A percentile compares a stretch with the other conserved stretches of the same genome.
Evolutionary conservation across 768 basidiomycete species (phyloP).

Genomic region (Roridomyces roridus): DNA sequence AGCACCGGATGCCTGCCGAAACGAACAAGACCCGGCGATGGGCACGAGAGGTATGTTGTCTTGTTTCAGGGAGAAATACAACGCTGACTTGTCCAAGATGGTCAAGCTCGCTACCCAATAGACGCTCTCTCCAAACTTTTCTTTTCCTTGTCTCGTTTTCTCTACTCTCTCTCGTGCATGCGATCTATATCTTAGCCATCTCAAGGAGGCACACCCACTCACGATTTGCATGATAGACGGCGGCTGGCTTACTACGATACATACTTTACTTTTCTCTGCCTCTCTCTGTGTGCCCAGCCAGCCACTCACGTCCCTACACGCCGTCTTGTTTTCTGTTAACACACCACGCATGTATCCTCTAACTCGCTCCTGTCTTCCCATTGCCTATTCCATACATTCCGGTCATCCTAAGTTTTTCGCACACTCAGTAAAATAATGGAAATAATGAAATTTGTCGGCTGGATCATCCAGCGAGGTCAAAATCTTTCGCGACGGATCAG

Average conservation of each 20-base stretch:
- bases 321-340: conserved; percentile 17
- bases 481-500: too few relatives aligned
- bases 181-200: conserved; percentile 48
- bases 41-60: conserved; percentile 81
- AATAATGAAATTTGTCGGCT: too few relatives aligned
- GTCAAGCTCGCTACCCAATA: conserved; percentile 82
- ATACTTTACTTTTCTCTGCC: conserved; percentile 14
- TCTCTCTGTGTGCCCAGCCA: conserved; percentile 24
- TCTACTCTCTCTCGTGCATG: conserved; percentile 50
- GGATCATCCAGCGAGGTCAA: too few relatives aligned
- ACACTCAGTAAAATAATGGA: conserved; percentile 10
- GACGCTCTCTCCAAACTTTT: conserved; percentile 35
- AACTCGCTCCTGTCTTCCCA: conserved; percentile 23
- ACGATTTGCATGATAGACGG: conserved; percentile 29
- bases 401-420: conserved; percentile 18
- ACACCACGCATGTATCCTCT: conserved; percentile 28
- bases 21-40: conserved; percentile 91
- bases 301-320: conserved; percentile 24
- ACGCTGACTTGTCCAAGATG: conserved; percentile 56
- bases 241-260: conserved; percentile 23
- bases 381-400: conserved; percentile 17
- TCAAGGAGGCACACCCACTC: conserved; percentile 30
- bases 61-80: neutral
- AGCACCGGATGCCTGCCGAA: conserved; percentile 74
- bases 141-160: conserved; percentile 32